Evolutionary conservation across 257 asterid genomes (phyloP).

Genomic region (Solanum paucissectum): DNA sequence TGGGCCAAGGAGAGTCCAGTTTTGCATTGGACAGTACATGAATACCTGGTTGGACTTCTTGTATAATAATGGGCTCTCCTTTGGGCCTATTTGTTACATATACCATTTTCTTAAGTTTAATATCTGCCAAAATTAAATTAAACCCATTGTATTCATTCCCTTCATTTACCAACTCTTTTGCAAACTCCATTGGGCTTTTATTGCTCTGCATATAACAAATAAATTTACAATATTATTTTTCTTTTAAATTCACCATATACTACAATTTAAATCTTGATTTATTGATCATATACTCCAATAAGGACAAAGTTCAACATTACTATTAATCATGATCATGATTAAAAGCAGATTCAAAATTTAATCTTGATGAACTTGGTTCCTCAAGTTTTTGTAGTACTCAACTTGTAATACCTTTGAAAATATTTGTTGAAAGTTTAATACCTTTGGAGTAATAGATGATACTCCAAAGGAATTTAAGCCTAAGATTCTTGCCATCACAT

Average conservation of each 20-base stretch:
- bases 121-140: conserved; percentile 54
- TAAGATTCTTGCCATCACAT: too few relatives aligned
- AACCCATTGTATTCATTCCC: conserved; percentile 57
- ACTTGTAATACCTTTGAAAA: not conserved
- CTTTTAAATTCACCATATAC: not conserved
- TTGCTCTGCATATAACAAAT: conserved; percentile 27
- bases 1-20: conserved; percentile 73
- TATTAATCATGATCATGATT: not conserved
- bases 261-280: not conserved
- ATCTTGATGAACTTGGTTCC: not conserved
- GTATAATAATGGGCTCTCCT: conserved; percentile 23
- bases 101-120: conserved; percentile 37
- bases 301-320: not conserved
- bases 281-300: not conserved
- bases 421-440: not conserved
- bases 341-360: too few relatives aligned
- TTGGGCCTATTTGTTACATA: conserved; percentile 58
- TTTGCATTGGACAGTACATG: conserved; percentile 55
- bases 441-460: too few relatives aligned
- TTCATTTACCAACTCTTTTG: conserved; percentile 37
- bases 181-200: conserved; percentile 51
- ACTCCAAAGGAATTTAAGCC: too few relatives aligned
- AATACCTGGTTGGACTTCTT: conserved; percentile 45
- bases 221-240: not conserved
- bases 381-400: not conserved